Evolutionary conservation across 768 basidiomycete genomes (phyloP).

Genomic region (Macrolepiota fuliginosa): DNA sequence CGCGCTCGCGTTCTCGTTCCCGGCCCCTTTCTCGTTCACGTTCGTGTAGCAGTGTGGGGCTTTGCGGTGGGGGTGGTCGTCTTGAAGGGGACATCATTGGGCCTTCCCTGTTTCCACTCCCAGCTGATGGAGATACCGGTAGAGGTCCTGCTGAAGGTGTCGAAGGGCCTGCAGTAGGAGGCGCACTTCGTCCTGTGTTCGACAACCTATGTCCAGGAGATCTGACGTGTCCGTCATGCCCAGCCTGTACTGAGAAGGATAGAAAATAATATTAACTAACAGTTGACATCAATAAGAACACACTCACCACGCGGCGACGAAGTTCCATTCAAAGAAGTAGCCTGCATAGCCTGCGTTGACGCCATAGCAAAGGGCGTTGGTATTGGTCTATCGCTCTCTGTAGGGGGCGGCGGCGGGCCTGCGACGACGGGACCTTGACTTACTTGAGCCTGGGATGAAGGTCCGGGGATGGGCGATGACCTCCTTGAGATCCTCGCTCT

Average conservation of each 20-base stretch:
- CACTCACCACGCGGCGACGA: conserved; percentile 30
- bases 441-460: conserved; percentile 4
- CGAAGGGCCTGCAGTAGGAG: conserved; percentile 21
- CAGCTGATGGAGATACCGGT: conserved; percentile 25
- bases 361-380: conserved; percentile 54
- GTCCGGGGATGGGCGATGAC: conserved; percentile 13
- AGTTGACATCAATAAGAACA: neutral
- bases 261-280: neutral
- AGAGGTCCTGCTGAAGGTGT: conserved; percentile 12
- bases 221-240: conserved; percentile 28
- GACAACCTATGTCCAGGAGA: conserved; percentile 45
- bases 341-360: conserved; percentile 39
- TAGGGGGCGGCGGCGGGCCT: conserved; percentile 15
- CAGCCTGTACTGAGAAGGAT: conserved; percentile 16
- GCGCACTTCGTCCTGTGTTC: conserved; percentile 19
- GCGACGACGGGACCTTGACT: neutral
- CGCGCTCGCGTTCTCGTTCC: neutral
- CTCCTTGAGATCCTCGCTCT: conserved; percentile 13
- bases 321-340: conserved; percentile 21
- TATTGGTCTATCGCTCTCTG: conserved; percentile 48
- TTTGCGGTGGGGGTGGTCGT: conserved; percentile 24
- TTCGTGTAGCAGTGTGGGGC: conserved; percentile 7
- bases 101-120: conserved; percentile 9
- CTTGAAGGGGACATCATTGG: conserved; percentile 34
- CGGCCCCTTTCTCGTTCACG: conserved; percentile 7